phyloP scores from a whole-genome alignment of 2,329 filamentous ascomycete species.

The Chrysoporthe deuterocubensis region DNA sequence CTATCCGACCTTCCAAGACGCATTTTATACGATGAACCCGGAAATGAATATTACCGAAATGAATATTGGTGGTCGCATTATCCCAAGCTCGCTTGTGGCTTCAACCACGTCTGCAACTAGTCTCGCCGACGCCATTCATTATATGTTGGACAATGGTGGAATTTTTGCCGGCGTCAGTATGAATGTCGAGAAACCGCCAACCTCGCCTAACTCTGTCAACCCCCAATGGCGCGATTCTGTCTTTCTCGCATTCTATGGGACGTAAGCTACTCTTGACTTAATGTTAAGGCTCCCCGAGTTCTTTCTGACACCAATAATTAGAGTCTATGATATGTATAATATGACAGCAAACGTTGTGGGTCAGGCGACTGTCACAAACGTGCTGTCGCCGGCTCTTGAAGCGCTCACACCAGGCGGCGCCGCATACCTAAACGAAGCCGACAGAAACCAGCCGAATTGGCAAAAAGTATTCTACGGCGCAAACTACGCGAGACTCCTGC shows the following conservation, averaged over 20 bases:
- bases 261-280: background rate
- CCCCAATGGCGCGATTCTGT: slow-evolving; percentile 15
- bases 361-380: slow-evolving; percentile 15
- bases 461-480: slow-evolving; percentile 18
- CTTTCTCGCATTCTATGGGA: slow-evolving; percentile 14
- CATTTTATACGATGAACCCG: slow-evolving; percentile 7
- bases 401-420: slow-evolving; percentile 21
- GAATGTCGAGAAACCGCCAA: slow-evolving; percentile 2
- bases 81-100: slow-evolving; percentile 2
- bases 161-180: slow-evolving; percentile 5
- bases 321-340: slow-evolving; percentile 12
- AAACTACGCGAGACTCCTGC: slow-evolving; percentile 31
- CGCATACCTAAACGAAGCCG: slow-evolving; percentile 26
- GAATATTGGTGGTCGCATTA: slow-evolving; percentile 16
- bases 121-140: background rate
- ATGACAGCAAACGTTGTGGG: slow-evolving; percentile 4
- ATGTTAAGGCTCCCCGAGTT: too few species aligned
- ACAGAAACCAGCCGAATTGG: slow-evolving; percentile 18
- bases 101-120: background rate
- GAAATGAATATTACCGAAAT: slow-evolving; percentile 9
- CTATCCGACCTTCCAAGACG: background rate
- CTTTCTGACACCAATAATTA: background rate
- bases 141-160: slow-evolving; percentile 1
- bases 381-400: slow-evolving; percentile 28
- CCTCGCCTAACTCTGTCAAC: slow-evolving; percentile 1